phyloP scores from a whole-genome alignment of 176 grass and related monocot species.

The Rhipidocladum racemiflorum region DNA sequence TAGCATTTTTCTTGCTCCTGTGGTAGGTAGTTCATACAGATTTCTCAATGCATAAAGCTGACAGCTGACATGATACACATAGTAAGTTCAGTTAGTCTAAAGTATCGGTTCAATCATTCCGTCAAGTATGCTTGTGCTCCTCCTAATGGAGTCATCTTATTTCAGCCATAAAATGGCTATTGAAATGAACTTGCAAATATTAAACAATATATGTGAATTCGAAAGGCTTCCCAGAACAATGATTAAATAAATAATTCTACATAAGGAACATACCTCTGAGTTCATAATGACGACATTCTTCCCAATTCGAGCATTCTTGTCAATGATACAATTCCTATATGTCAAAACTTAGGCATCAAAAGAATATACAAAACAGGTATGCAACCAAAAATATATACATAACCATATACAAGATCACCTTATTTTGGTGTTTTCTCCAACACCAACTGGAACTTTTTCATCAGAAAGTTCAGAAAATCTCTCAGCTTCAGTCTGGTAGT shows the following conservation, averaged over 20 bases:
- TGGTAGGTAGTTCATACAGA: neutral
- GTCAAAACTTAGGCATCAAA: slow-evolving; percentile 23
- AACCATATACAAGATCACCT: slow-evolving; percentile 37
- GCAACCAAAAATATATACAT: neutral
- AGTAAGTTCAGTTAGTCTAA: neutral
- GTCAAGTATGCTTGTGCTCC: neutral
- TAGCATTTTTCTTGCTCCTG: neutral
- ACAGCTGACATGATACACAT: neutral
- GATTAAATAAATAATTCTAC: neutral
- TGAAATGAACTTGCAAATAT: neutral
- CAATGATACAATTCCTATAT: slow-evolving; percentile 70
- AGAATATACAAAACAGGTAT: neutral
- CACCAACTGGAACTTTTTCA: slow-evolving; percentile 69
- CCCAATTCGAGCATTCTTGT: slow-evolving; percentile 83
- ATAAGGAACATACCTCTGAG: slow-evolving; percentile 41
- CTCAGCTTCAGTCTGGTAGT: slow-evolving; percentile 73
- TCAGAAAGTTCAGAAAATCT: slow-evolving; percentile 49
- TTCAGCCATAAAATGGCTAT: no score
- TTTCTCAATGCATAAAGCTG: slow-evolving; percentile 13
- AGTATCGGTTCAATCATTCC: neutral
- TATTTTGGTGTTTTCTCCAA: slow-evolving; percentile 70
- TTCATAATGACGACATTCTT: slow-evolving; percentile 69
- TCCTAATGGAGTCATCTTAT: no score
- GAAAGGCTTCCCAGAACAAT: neutral
- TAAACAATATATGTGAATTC: neutral